A percentile compares a stretch with the other conserved stretches of the same genome.
Evolutionary conservation across 805 yeast species (phyloP).

Genomic region (Yarrowia sp.): DNA sequence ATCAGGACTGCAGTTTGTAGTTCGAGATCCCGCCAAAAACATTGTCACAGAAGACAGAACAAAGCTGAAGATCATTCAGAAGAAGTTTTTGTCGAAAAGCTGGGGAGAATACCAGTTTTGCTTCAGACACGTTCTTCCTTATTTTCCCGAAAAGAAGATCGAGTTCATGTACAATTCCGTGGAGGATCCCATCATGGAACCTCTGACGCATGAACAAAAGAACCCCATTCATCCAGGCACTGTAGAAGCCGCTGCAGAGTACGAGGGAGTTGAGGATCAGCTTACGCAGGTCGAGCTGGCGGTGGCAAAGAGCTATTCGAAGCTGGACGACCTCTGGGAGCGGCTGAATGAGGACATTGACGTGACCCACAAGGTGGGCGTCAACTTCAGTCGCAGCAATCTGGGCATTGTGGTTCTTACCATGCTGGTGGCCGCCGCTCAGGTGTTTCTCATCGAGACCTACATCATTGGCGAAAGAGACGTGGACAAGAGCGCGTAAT

Average conservation of each 20-base stretch:
- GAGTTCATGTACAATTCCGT: conserved; percentile 9
- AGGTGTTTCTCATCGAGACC: conserved; percentile 3
- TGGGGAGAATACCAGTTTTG: conserved; percentile 34
- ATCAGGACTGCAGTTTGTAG: conserved; percentile 15
- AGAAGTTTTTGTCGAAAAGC: conserved; percentile 5
- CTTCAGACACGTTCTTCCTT: conserved; percentile 14
- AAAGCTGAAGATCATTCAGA: neutral
- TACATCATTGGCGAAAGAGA: conserved; percentile 3
- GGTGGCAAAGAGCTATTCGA: neutral
- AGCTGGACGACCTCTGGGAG: conserved; percentile 14
- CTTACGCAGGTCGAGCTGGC: conserved; percentile 24
- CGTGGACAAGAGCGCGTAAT: conserved; percentile 13
- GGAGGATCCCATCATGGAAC: conserved; percentile 21
- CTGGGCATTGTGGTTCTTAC: neutral
- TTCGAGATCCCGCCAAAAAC: conserved; percentile 13
- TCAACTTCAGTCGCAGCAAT: neutral
- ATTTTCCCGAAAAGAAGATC: conserved; percentile 20
- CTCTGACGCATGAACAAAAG: conserved; percentile 16
- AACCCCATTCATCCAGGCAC: neutral
- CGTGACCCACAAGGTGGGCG: neutral
- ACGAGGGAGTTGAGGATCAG: conserved; percentile 2
- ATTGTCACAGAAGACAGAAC: conserved; percentile 5
- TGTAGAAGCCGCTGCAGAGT: neutral
- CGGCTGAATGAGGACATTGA: conserved; percentile 2
- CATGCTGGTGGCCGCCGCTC: neutral